These are phyloP conservation scores for Botryotinia narcissicola DNA, from an alignment of 2,329 filamentous ascomycete genomes.

Conservation along the genomic window DNA sequence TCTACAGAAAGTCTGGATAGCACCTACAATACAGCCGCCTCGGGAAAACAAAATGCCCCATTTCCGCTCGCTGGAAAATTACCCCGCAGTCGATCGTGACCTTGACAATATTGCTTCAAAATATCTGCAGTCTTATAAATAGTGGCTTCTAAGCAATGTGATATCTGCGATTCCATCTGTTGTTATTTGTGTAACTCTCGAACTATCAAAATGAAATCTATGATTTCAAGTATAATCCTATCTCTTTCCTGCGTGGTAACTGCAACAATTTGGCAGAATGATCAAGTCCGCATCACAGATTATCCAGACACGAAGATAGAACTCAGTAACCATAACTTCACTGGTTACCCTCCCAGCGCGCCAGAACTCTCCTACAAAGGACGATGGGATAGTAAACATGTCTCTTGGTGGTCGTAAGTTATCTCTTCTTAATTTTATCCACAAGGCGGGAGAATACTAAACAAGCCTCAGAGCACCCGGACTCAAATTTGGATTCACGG, in stretches of 20 bases:
- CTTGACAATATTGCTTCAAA: not conserved
- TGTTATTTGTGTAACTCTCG: not conserved
- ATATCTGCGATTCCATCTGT: not conserved
- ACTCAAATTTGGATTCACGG: slow-evolving; percentile 33
- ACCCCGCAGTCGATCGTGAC: slow-evolving; percentile 16
- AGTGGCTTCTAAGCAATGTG: not conserved
- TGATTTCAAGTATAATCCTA: slow-evolving; percentile 9
- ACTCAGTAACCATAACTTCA: slow-evolving; percentile 42
- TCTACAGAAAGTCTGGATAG: not conserved
- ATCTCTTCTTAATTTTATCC: not conserved
- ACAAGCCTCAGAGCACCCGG: slow-evolving; percentile 39
- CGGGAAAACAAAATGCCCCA: slow-evolving; percentile 10
- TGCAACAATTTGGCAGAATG: slow-evolving; percentile 36
- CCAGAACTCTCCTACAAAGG: slow-evolving; percentile 60
- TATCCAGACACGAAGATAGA: slow-evolving; percentile 45
- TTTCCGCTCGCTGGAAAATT: not conserved
- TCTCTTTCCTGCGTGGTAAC: slow-evolving; percentile 19
- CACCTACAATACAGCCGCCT: slow-evolving; percentile 14
- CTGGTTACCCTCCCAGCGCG: slow-evolving; percentile 50
- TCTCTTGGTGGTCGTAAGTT: slow-evolving; percentile 59
- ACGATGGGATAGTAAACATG: slow-evolving; percentile 58
- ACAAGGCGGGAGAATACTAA: slow-evolving; percentile 17
- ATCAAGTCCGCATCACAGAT: slow-evolving; percentile 43
- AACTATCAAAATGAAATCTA: slow-evolving; percentile 23
- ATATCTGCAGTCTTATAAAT: not conserved